Base-by-base conservation (phyloP, 495 filamentous ascomycete species). In the Paragyromitra xinjiangensis region DNA sequence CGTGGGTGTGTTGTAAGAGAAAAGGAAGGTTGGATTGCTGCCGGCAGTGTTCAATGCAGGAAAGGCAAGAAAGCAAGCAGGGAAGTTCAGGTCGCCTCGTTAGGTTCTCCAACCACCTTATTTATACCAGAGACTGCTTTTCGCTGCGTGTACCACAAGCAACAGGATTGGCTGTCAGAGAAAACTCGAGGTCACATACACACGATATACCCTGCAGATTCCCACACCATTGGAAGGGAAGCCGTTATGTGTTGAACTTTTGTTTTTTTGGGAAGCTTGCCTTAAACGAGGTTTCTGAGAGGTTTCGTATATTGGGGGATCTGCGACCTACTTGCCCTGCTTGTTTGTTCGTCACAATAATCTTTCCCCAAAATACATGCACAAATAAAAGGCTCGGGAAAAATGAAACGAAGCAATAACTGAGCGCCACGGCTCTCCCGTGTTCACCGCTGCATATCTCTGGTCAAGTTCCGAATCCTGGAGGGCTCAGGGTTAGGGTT, bases 21-120 rank as follows among this genome's bases (percentile, higher is more conserved):
- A 55, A 14, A 19, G 1, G 51, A 63, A 72, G 39, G 42, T 50
- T 71, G 44, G 55, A 71, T 62, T 63, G 12, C 68, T 29, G 67
- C 55, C 34, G 68, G 48, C 58, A 55, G 61, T 63, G 69, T 77
- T 66, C 34, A 26, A 71, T 44, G 65, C 39, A 53, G 45, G 53
- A 78, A 61, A 61, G 34, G 42, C n/a, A 71, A 65, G 72, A 78
- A n/a, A 65, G 51, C 55, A 59, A 71, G 66, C 75, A 70, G 68
- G 75, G 77, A 78, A 71, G 68, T 58, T 70, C 59, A 59, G 66
- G 66, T 79, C 69, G 77, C 66, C 75, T 67, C 61, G 66, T 73
- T 75, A 79, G 66, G 77, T 67, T 79, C 75, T 79, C 77, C 77
- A 79, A 79, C 77, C 77, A 79, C 77, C 77, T 71, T 78, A 79